Evolutionary conservation across 306 rosid species (phyloP).

Genomic region (Adenanthera pavonina): DNA sequence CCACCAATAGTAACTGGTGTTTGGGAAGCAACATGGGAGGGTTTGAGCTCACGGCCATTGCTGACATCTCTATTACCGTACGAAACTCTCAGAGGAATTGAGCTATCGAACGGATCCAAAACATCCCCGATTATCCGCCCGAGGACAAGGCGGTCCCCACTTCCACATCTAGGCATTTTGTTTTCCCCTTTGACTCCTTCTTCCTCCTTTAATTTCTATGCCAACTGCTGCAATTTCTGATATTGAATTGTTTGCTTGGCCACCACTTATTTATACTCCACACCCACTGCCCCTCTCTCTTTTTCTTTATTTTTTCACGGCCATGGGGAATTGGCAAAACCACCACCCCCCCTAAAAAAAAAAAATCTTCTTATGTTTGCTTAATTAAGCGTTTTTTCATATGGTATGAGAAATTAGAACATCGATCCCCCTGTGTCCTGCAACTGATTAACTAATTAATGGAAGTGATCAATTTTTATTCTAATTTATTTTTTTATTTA

Average conservation of each 20-base stretch:
- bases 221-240: neutral
- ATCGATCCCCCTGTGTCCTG: too few species aligned
- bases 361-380: too few species aligned
- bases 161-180: conserved; percentile 4
- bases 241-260: neutral
- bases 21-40: conserved; percentile 41
- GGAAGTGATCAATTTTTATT: too few species aligned
- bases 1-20: conserved; percentile 50
- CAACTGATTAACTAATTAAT: too few species aligned
- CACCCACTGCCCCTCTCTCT: neutral
- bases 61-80: conserved; percentile 37
- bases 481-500: too few species aligned
- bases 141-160: conserved; percentile 2
- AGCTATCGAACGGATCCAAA: conserved; percentile 42
- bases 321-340: too few species aligned
- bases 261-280: neutral
- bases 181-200: neutral
- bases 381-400: too few species aligned
- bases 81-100: conserved; percentile 30
- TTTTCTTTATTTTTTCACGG: neutral
- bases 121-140: conserved; percentile 57
- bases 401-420: too few species aligned
- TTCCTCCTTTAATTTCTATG: neutral
- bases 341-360: too few species aligned
- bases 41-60: conserved; percentile 50